Conservation (phyloP, 108 stramenopile genomes). For the Asterionellopsis glacialis region DNA sequence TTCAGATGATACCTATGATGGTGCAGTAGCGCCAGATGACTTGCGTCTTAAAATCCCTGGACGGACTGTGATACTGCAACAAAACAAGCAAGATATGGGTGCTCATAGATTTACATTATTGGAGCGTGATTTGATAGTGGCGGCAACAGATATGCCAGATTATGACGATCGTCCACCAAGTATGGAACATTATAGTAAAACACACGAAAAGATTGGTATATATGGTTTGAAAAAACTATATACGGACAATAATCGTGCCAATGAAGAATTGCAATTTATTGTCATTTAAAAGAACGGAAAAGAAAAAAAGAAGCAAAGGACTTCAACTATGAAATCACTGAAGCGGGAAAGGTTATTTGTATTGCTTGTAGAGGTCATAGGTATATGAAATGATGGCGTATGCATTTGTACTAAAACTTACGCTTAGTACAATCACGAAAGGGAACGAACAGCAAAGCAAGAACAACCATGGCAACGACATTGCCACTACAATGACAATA, state of each 20-base stretch:
- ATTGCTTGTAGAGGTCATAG: too few species aligned
- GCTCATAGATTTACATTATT: conserved; percentile 57
- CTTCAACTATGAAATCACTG: too few species aligned
- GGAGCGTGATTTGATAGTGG: conserved; percentile 48
- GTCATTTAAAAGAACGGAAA: conserved; percentile 4
- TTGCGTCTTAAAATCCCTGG: conserved; percentile 32
- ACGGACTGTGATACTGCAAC: conserved; percentile 49
- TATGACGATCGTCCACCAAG: conserved; percentile 52
- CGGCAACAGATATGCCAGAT: conserved; percentile 65
- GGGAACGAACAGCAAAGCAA: too few species aligned
- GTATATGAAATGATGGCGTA: too few species aligned
- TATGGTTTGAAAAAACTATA: conserved; percentile 54
- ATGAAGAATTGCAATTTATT: conserved; percentile 46
- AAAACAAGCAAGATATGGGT: conserved; percentile 63
- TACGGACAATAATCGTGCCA: conserved; percentile 34
- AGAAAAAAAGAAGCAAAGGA: too few species aligned
- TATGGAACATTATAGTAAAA: conserved; percentile 55
- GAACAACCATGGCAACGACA: too few species aligned
- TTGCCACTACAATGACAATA: too few species aligned
- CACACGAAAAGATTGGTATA: conserved; percentile 42
- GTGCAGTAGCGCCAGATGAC: background rate
- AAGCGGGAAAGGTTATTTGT: too few species aligned
- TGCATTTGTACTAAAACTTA: too few species aligned
- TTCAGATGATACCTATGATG: conserved; percentile 15
- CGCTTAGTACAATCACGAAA: too few species aligned